Percentiles rank a stretch among this genome's conserved stretches.
Evolutionary conservation across 371 early-diverging fungal species (phyloP).

Genomic region (Mucor lusitanicus): DNA sequence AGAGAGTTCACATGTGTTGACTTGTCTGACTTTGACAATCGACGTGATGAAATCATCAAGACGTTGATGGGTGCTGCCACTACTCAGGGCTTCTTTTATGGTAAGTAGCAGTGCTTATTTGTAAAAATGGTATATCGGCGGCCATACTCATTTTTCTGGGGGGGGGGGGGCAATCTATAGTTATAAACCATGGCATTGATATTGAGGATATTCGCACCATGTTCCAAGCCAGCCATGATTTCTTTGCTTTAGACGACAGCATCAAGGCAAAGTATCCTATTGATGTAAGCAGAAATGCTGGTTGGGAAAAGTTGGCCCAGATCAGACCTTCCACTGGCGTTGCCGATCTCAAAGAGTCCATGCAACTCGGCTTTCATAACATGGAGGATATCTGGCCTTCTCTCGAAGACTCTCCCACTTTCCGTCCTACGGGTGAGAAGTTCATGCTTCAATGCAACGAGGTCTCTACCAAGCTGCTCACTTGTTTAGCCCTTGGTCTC

Average conservation of each 20-base stretch:
- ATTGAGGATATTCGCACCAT: slow-evolving; percentile 31
- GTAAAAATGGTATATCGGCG: neutral
- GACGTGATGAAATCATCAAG: slow-evolving; percentile 17
- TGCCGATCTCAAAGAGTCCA: slow-evolving; percentile 39
- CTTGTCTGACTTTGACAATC: slow-evolving; percentile 27
- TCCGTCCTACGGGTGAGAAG: slow-evolving; percentile 16
- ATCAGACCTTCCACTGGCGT: slow-evolving; percentile 39
- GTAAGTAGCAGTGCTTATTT: neutral
- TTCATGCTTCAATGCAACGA: slow-evolving; percentile 36
- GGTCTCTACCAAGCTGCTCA: slow-evolving; percentile 28
- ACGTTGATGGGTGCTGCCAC: slow-evolving; percentile 23
- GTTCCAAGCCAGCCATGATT: slow-evolving; percentile 32
- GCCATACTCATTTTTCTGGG: neutral
- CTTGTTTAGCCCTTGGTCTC: slow-evolving; percentile 32
- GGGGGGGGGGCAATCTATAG: no score
- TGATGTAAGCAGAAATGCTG: slow-evolving; percentile 37
- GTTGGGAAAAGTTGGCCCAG: slow-evolving; percentile 38
- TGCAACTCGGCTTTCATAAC: slow-evolving; percentile 34
- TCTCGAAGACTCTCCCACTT: slow-evolving; percentile 30
- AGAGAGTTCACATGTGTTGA: slow-evolving; percentile 22
- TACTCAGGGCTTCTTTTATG: slow-evolving; percentile 30
- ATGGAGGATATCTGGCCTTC: slow-evolving; percentile 38
- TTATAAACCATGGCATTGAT: slow-evolving; percentile 35
- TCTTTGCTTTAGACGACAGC: slow-evolving; percentile 32
- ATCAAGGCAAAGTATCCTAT: slow-evolving; percentile 31